These are phyloP conservation scores for Tuber borchii DNA, from an alignment of 495 filamentous ascomycete species.

Conservation along the genomic window DNA sequence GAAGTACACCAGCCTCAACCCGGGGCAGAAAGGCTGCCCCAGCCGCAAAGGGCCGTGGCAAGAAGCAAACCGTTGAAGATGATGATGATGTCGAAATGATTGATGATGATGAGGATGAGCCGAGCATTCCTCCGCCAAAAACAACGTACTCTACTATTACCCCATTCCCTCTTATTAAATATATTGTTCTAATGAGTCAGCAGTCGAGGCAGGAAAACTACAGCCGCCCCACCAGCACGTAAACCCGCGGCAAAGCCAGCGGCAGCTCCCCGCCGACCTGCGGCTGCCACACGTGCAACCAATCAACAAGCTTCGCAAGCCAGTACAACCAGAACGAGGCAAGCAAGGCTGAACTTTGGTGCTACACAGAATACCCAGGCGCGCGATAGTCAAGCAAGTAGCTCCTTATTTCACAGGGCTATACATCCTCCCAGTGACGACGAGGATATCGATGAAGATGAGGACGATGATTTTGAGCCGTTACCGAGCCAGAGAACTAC, in stretches of 20 bases:
- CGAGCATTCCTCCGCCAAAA: conserved; percentile 51
- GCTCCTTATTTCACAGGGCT: conserved; percentile 57
- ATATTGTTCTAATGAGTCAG: conserved; percentile 38
- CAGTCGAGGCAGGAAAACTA: conserved; percentile 44
- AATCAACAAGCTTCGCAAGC: not conserved
- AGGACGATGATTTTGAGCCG: conserved; percentile 40
- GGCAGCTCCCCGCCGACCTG: conserved; percentile 42
- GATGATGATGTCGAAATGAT: conserved; percentile 48
- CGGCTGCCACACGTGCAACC: conserved; percentile 40
- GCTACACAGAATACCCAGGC: conserved; percentile 45
- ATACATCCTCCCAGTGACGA: conserved; percentile 66
- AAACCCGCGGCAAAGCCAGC: conserved; percentile 45
- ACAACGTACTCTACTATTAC: conserved; percentile 41
- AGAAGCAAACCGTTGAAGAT: conserved; percentile 51
- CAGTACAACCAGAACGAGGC: conserved; percentile 45
- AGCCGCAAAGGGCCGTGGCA: conserved; percentile 47
- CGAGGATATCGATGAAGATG: conserved; percentile 67
- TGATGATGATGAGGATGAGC: conserved; percentile 56
- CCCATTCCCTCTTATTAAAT: conserved; percentile 36
- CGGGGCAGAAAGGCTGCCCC: conserved; percentile 47
- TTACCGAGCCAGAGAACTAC: conserved; percentile 26
- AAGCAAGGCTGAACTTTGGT: conserved; percentile 69
- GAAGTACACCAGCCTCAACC: conserved; percentile 46
- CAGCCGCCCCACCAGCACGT: conserved; percentile 47
- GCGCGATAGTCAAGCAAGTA: conserved; percentile 47